These are phyloP conservation scores for Coemansia sp. DNA, from an alignment of 192 early-diverging fungal species.

Conservation along the genomic window DNA sequence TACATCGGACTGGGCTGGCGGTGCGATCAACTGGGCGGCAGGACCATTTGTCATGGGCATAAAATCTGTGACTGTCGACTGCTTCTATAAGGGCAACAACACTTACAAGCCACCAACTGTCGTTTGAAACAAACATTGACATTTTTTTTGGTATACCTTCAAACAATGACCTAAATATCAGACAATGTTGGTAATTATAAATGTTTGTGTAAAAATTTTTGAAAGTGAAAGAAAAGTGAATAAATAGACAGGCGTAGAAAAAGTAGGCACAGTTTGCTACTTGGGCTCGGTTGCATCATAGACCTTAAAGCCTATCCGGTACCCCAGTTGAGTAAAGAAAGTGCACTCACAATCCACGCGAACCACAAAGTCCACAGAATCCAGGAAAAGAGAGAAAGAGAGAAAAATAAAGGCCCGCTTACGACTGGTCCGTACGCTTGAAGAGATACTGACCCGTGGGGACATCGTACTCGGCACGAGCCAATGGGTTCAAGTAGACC, in stretches of 20 bases:
- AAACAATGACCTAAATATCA: background rate
- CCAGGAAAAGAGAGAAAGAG: background rate
- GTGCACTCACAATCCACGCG: background rate
- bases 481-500: slow-evolving; percentile 31
- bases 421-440: slow-evolving; percentile 41
- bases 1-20: slow-evolving; percentile 63
- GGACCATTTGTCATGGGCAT: slow-evolving; percentile 52
- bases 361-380: background rate
- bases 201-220: background rate
- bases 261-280: background rate
- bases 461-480: slow-evolving; percentile 55
- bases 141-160: background rate
- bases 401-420: background rate
- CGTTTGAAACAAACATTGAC: slow-evolving; percentile 5
- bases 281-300: slow-evolving; percentile 4
- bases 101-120: slow-evolving; percentile 36
- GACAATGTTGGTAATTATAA: background rate
- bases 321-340: background rate
- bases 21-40: slow-evolving; percentile 57
- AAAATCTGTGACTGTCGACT: slow-evolving; percentile 55
- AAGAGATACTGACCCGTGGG: slow-evolving; percentile 46
- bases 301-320: background rate
- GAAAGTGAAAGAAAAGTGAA: slow-evolving; percentile 5
- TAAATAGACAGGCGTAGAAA: background rate
- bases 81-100: slow-evolving; percentile 57